Evolutionary conservation across 23 red algal genomes (phyloP).

Genomic region (Gracilaria gracilis): DNA sequence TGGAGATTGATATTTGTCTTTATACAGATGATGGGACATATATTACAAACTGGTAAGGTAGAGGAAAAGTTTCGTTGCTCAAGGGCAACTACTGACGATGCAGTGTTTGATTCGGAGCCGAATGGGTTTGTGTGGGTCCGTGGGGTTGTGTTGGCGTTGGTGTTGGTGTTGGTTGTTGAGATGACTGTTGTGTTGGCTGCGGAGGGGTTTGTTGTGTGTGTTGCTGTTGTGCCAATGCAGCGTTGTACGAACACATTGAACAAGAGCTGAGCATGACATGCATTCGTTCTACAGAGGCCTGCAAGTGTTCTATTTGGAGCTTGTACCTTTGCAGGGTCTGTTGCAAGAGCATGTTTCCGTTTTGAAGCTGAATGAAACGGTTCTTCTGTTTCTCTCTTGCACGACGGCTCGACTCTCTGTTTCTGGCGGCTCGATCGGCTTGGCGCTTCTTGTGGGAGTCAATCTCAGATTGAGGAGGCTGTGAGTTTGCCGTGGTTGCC

Average conservation of each 20-base stretch:
- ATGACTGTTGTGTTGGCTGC: neutral
- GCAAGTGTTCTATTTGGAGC: slow-evolving; percentile 44
- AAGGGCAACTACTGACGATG: slow-evolving; percentile 25
- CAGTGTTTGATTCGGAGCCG: neutral
- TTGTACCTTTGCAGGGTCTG: slow-evolving; percentile 33
- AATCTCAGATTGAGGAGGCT: neutral
- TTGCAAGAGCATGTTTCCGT: slow-evolving; percentile 37
- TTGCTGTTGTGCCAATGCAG: slow-evolving; percentile 27
- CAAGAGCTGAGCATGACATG: slow-evolving; percentile 48
- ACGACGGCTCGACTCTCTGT: slow-evolving; percentile 60
- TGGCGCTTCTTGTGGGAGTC: slow-evolving; percentile 55
- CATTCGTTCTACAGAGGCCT: slow-evolving; percentile 19
- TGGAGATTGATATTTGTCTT: neutral
- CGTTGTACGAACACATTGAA: slow-evolving; percentile 61
- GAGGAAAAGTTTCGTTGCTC: neutral
- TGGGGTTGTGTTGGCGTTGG: neutral
- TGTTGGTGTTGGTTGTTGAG: neutral
- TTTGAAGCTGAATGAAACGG: slow-evolving; percentile 50
- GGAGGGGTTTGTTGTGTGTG: neutral
- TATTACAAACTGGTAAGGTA: neutral
- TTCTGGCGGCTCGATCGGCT: slow-evolving; percentile 64
- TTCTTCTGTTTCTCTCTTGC: slow-evolving; percentile 74
- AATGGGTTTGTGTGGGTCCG: neutral
- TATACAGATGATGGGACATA: neutral
- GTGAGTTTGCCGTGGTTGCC: neutral